A percentile compares a stretch with the other conserved stretches of the same genome.
Evolutionary conservation across 345 rosid genomes (phyloP).

Genomic region (Populus alba): DNA sequence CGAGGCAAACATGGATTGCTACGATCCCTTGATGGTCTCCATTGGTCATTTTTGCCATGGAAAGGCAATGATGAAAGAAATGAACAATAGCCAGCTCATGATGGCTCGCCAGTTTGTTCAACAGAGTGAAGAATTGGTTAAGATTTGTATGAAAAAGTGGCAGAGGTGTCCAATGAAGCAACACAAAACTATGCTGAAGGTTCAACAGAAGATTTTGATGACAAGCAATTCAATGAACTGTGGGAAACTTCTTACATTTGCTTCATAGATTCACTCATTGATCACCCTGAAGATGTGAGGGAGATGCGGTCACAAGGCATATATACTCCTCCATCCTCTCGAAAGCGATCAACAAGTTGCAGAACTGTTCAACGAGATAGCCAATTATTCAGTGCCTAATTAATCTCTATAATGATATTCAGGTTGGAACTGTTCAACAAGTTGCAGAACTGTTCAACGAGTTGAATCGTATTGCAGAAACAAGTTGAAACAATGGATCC

Average conservation of each 20-base stretch:
- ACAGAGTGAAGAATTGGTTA: too few relatives aligned
- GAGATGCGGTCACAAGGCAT: conserved; percentile 15
- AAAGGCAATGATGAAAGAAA: background rate
- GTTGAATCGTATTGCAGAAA: too few relatives aligned
- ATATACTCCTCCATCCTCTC: background rate
- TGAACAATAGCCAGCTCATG: too few relatives aligned
- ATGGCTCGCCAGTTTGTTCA: too few relatives aligned
- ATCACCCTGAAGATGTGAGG: conserved; percentile 14
- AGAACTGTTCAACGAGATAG: conserved; percentile 6
- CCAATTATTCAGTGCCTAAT: conserved; percentile 6
- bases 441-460: too few relatives aligned
- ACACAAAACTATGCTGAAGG: background rate
- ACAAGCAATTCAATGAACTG: background rate
- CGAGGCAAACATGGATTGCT: too few relatives aligned
- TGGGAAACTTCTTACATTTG: conserved; percentile 14
- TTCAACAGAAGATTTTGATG: background rate
- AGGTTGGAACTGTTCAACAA: too few relatives aligned
- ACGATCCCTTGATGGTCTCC: too few relatives aligned
- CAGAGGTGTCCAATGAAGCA: too few relatives aligned
- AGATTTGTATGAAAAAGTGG: too few relatives aligned
- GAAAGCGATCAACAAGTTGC: conserved; percentile 17
- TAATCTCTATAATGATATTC: background rate
- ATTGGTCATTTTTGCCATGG: background rate
- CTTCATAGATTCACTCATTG: conserved; percentile 15
- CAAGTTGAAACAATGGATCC: too few relatives aligned